Evolutionary conservation across 129 eudicot genomes (phyloP), one percentile per base, ranked within the genome.

Genomic region (Flaveria linearis): DNA sequence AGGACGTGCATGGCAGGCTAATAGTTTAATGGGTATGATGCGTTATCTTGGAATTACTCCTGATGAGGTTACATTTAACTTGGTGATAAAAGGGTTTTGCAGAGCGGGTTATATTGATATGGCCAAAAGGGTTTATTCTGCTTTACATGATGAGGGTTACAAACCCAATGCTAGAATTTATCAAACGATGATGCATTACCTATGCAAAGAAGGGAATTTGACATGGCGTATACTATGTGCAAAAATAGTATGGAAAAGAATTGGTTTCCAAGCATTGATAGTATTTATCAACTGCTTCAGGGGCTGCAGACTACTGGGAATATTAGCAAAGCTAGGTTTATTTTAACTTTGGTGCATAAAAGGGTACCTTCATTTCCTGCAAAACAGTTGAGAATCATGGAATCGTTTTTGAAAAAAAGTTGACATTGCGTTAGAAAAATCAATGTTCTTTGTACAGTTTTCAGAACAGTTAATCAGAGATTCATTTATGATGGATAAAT

Each of bases 111-210:
- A 74, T 76, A 60, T 81, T 78, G 90, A 92, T 53, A 92, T 90
- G 98, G 98, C 92, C 7, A 84, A 85, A 85, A 82, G 90, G 82
- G 92, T 92, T 47, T 92, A 86, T 83, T 86, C 88, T 49, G 87
- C 92, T 47, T 85, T 92, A 17, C 88, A 81, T 18, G 76, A 75
- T 42, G 82, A 84, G 65, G 98, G 98, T 36, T 77, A 79, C 76
- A 85, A 90, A 84, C 95, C 98, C 5, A 90, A 92, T 83, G 79
- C 75, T 45, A 86, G 87, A 71, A 90, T 92, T 73, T 92, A 88
- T 80, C 96, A 92, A 79, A 92, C 98, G 9, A 88, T 92, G 96
- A 91, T 92, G 51, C 96, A 90, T 82, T 90, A 90, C 71, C 78
- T 92, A 16, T 87, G 96, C 79, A 75, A 73, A 83, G 90, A 79